Percentiles rank a stretch among this genome's conserved stretches.
phyloP scores from a whole-genome alignment of 805 yeast species.

The Yamadazyma kitorensis region DNA sequence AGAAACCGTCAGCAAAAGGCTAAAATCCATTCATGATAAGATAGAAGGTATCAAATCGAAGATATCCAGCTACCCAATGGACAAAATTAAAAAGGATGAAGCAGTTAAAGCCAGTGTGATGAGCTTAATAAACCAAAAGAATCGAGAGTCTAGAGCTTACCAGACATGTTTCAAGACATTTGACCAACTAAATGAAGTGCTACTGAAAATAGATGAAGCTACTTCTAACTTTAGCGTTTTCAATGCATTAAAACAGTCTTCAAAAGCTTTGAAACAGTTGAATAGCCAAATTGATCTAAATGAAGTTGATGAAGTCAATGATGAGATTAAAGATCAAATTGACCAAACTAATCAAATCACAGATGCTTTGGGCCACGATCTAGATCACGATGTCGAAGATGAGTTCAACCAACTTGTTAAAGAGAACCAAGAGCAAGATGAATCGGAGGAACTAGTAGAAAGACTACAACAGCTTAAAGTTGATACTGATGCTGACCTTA shows the following conservation, averaged over 20 bases:
- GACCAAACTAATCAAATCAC: slow-evolving; percentile 25
- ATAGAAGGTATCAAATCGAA: slow-evolving; percentile 16
- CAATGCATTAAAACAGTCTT: slow-evolving; percentile 24
- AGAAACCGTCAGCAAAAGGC: slow-evolving; percentile 14
- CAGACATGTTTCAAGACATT: slow-evolving; percentile 5
- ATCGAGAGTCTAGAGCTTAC: slow-evolving; percentile 6
- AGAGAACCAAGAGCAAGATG: slow-evolving; percentile 11
- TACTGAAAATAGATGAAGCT: slow-evolving; percentile 36
- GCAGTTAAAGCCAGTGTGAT: slow-evolving; percentile 17
- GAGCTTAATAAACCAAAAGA: slow-evolving; percentile 5
- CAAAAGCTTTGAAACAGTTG: slow-evolving; percentile 23
- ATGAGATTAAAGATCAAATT: slow-evolving; percentile 30
- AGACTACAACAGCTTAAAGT: background rate
- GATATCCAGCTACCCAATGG: slow-evolving; percentile 12
- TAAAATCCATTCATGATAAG: slow-evolving; percentile 16
- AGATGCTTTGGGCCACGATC: slow-evolving; percentile 18
- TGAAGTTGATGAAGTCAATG: slow-evolving; percentile 25
- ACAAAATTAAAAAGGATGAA: slow-evolving; percentile 14
- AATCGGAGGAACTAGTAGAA: slow-evolving; percentile 1
- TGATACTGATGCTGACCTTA: background rate
- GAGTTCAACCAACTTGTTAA: slow-evolving; percentile 24
- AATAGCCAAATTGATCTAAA: slow-evolving; percentile 25
- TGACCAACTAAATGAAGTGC: slow-evolving; percentile 20
- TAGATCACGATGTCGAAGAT: slow-evolving; percentile 28
- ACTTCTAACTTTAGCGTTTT: slow-evolving; percentile 23